Evolutionary conservation across 306 rosid genomes (phyloP).

Genomic region (Spatholobus suberectus): DNA sequence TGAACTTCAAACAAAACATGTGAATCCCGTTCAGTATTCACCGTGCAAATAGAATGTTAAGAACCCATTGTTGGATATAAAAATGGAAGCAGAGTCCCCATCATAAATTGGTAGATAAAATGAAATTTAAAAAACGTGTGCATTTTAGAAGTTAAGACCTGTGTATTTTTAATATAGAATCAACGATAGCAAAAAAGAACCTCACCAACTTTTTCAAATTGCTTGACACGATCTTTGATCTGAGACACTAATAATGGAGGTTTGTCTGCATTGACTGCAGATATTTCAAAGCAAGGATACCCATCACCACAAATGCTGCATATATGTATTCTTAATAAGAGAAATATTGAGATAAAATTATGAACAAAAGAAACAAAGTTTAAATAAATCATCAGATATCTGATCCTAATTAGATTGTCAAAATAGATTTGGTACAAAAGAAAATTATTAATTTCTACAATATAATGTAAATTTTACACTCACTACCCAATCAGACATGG

Average conservation of each 20-base stretch:
- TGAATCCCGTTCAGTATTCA: slow-evolving; percentile 23
- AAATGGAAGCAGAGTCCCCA: slow-evolving; percentile 28
- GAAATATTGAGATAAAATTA: slow-evolving; percentile 27
- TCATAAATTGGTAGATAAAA: slow-evolving; percentile 3
- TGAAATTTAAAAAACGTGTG: slow-evolving; percentile 25
- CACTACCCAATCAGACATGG: not conserved
- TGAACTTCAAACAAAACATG: not conserved
- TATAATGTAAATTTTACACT: slow-evolving; percentile 18
- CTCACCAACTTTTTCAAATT: slow-evolving; percentile 86
- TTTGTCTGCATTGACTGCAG: slow-evolving; percentile 96
- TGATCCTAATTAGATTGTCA: slow-evolving; percentile 13
- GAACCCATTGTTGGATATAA: slow-evolving; percentile 22
- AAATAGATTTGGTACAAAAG: not conserved
- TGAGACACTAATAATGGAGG: slow-evolving; percentile 78
- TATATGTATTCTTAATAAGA: slow-evolving; percentile 34
- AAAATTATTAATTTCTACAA: not conserved
- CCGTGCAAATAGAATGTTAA: slow-evolving; percentile 31
- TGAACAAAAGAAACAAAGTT: slow-evolving; percentile 28
- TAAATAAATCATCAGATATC: slow-evolving; percentile 19
- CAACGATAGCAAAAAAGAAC: slow-evolving; percentile 19
- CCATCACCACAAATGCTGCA: slow-evolving; percentile 81
- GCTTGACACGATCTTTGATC: slow-evolving; percentile 83
- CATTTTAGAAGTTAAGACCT: not conserved
- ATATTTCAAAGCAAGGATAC: slow-evolving; percentile 90
- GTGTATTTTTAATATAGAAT: slow-evolving; percentile 4